These are phyloP conservation scores for Lophiostoma macrostomum DNA, from an alignment of 495 filamentous ascomycete genomes.

Conservation along the genomic window DNA sequence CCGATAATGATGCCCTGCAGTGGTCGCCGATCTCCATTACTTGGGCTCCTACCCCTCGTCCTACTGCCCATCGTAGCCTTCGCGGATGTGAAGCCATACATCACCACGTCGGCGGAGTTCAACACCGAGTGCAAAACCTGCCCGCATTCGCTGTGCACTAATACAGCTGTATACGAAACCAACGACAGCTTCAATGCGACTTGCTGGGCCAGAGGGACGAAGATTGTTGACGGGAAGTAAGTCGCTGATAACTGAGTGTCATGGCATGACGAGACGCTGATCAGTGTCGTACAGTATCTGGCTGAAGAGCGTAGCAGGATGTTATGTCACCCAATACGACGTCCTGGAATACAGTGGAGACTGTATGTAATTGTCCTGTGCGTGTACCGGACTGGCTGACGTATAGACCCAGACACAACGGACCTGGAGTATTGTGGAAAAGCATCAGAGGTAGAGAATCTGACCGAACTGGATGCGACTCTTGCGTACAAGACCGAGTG, in stretches of 20 bases:
- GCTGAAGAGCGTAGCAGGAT: slow-evolving; percentile 23
- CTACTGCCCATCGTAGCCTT: neutral
- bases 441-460: slow-evolving; percentile 16
- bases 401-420: slow-evolving; percentile 1
- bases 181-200: slow-evolving; percentile 20
- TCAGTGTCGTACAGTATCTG: slow-evolving; percentile 10
- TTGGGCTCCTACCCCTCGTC: slow-evolving; percentile 5
- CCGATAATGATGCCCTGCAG: neutral
- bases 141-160: slow-evolving; percentile 28
- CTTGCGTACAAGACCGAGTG: slow-evolving; percentile 28
- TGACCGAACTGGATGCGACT: slow-evolving; percentile 22
- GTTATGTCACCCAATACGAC: slow-evolving; percentile 33
- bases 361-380: slow-evolving; percentile 5
- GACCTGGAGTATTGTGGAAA: slow-evolving; percentile 25
- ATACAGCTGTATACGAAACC: slow-evolving; percentile 13
- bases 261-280: slow-evolving; percentile 3
- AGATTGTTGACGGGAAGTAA: slow-evolving; percentile 27
- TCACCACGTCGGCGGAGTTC: slow-evolving; percentile 17
- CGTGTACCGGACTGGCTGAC: neutral
- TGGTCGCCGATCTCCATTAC: neutral
- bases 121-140: slow-evolving; percentile 34
- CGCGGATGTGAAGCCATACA: slow-evolving; percentile 15
- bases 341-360: slow-evolving; percentile 24
- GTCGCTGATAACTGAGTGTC: neutral
- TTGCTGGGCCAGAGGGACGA: slow-evolving; percentile 30